Evolutionary conservation across 208 protist species (phyloP).

Genomic region (Vickermania ingenoplastis): DNA sequence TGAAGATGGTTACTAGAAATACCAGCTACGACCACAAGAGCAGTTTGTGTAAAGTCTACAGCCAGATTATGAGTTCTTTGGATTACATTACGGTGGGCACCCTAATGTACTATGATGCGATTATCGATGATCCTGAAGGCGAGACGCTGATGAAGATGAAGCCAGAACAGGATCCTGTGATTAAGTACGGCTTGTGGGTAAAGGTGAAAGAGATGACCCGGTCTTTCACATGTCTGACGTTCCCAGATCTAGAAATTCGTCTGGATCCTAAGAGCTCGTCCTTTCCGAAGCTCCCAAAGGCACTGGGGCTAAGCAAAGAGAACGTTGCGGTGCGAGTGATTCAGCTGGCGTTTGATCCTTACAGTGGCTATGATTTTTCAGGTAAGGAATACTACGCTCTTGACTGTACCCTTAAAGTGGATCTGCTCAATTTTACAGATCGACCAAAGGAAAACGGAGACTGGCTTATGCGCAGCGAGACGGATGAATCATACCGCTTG

Average conservation of each 20-base stretch:
- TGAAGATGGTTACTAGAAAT: background rate
- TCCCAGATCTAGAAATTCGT: constrained; percentile 68
- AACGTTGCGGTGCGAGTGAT: constrained; percentile 82
- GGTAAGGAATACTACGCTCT: constrained; percentile 76
- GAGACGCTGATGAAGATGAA: constrained; percentile 61
- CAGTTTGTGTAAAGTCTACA: constrained; percentile 44
- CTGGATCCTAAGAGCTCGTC: constrained; percentile 72
- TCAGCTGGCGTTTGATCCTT: constrained; percentile 82
- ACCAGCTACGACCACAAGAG: constrained; percentile 18
- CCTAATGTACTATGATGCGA: constrained; percentile 71
- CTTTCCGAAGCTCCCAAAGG: constrained; percentile 70
- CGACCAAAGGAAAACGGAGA: constrained; percentile 57
- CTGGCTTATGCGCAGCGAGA: constrained; percentile 73
- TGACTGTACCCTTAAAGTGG: constrained; percentile 78
- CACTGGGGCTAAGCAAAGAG: constrained; percentile 82
- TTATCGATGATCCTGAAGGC: constrained; percentile 55
- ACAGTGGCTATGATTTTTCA: constrained; percentile 24
- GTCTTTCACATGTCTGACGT: constrained; percentile 69
- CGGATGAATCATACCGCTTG: constrained; percentile 47
- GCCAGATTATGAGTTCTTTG: constrained; percentile 53
- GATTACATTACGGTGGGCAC: constrained; percentile 66
- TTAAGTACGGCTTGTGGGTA: constrained; percentile 88
- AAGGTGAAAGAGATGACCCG: constrained; percentile 82
- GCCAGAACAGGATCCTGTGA: constrained; percentile 33
- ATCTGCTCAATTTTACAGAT: constrained; percentile 73